Percentiles rank a stretch among this genome's conserved stretches.
Evolutionary conservation across 2,329 filamentous ascomycete species (phyloP).

Genomic region (Clathrospora elynae): DNA sequence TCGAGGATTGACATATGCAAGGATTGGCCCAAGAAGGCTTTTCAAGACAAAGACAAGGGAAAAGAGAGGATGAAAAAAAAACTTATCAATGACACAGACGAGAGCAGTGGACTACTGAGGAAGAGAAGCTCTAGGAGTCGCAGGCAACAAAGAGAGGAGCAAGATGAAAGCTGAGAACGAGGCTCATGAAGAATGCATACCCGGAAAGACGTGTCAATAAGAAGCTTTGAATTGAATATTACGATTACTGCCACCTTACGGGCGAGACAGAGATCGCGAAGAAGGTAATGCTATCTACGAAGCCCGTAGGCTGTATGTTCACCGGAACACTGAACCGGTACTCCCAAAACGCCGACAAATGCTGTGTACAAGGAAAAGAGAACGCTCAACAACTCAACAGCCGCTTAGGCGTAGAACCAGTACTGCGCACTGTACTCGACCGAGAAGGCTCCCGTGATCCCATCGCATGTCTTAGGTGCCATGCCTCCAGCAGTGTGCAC

Average conservation of each 20-base stretch:
- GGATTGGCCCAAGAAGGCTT: slow-evolving; percentile 83
- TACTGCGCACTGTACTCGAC: slow-evolving; percentile 85
- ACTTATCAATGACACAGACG: slow-evolving; percentile 14
- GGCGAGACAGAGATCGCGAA: slow-evolving; percentile 24
- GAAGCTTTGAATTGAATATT: slow-evolving; percentile 24
- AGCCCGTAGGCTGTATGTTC: slow-evolving; percentile 15
- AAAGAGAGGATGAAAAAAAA: slow-evolving; percentile 19
- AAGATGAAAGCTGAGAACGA: slow-evolving; percentile 21
- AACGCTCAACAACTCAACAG: neutral
- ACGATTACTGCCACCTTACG: slow-evolving; percentile 25
- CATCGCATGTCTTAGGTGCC: slow-evolving; percentile 73
- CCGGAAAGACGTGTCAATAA: neutral
- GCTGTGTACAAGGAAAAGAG: slow-evolving; percentile 33
- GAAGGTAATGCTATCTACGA: slow-evolving; percentile 30
- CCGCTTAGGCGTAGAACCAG: slow-evolving; percentile 58
- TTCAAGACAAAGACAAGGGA: slow-evolving; percentile 18
- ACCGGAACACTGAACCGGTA: slow-evolving; percentile 20
- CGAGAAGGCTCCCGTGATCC: slow-evolving; percentile 66
- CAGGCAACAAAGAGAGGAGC: slow-evolving; percentile 31
- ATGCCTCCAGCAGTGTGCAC: slow-evolving; percentile 82
- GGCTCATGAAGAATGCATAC: neutral
- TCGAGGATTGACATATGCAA: slow-evolving; percentile 86
- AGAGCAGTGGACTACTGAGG: slow-evolving; percentile 11
- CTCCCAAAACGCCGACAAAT: slow-evolving; percentile 41
- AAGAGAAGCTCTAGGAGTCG: slow-evolving; percentile 39